Evolutionary conservation across 2,329 filamentous ascomycete species (phyloP), one percentile per base, ranked within the genome.

Genomic region (Paramyrothecium roridum): DNA sequence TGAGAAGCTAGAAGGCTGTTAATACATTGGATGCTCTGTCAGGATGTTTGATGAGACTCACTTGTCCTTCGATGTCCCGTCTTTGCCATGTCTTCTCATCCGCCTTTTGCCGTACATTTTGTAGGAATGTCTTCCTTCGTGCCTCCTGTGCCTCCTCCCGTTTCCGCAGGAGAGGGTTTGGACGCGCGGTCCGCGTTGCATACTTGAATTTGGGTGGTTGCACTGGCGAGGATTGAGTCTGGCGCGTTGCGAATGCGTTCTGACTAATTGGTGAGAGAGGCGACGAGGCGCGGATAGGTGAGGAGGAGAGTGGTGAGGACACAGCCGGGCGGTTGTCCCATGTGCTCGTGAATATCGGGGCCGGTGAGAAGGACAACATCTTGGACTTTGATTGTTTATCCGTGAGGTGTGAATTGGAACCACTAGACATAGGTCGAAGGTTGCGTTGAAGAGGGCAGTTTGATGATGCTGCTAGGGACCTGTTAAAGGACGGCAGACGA

Each of bases 71-170:
- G 3, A 86, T 84, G 23, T 85, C 84, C 60, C 86, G 75, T 52
- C 80, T 75, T 62, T 82, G 77, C 79, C 85, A 88, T 21, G 75
- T 73, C 63, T 75, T 80, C 26, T 89, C 83, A 46, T 88, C 83
- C 3, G 79, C 74, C 45, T 82, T 79, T 63, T 84, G 80, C 56
- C 83, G 77, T 19, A 89, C 85, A 52, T 80, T 88, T 65, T 85
- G 83, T 56, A 93, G 73, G 63, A 93, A 93, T 54, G 88, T 75
- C 33, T 82, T 81, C 49, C 89, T 77, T 55, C 90, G 76, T 53
- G 81, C 77, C 66, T 90, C 86, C 54, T 85, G 83, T 1, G 78
- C 77, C 19, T 83, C 83, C 66, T 91, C 83, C 52, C 83, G 79
- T 57, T 74, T 81, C 60, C 82, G 80, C 19, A 86, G 72, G 8